phyloP scores from a whole-genome alignment of 306 rosid species.

The Rubus idaeus region DNA sequence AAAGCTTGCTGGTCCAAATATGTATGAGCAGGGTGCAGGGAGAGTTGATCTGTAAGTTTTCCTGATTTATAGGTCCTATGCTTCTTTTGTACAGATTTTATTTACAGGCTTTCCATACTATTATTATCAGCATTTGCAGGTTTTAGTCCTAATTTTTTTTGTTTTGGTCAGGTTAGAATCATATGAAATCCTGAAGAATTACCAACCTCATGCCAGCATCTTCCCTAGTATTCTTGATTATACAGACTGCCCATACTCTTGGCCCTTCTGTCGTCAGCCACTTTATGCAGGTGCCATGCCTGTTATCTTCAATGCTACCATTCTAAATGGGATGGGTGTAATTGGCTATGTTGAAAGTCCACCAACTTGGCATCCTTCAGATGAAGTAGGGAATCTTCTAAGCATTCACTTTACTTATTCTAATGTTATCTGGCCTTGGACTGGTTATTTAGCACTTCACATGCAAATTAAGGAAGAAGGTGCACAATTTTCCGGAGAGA shows the following conservation, averaged over 20 bases:
- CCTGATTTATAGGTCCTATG: slow-evolving; percentile 14
- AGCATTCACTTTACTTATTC: slow-evolving; percentile 92
- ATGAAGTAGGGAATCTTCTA: slow-evolving; percentile 87
- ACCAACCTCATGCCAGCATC: slow-evolving; percentile 87
- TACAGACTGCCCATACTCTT: slow-evolving; percentile 86
- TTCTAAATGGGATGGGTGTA: slow-evolving; percentile 97
- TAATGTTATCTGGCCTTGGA: slow-evolving; percentile 94
- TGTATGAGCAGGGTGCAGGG: slow-evolving; percentile 99
- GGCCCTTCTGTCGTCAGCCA: slow-evolving; percentile 99
- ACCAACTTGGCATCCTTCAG: slow-evolving; percentile 88
- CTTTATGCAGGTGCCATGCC: slow-evolving; percentile 99
- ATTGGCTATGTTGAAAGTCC: slow-evolving; percentile 77
- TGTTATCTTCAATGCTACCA: slow-evolving; percentile 89
- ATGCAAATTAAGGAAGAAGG: slow-evolving; percentile 98
- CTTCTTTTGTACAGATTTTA: background rate
- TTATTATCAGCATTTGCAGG: background rate
- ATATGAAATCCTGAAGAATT: slow-evolving; percentile 81
- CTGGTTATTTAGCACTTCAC: slow-evolving; percentile 92
- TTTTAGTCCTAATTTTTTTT: slow-evolving; percentile 22
- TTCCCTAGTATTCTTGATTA: slow-evolving; percentile 88
- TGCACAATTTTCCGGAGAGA: slow-evolving; percentile 74
- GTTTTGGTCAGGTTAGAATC: slow-evolving; percentile 80
- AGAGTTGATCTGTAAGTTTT: slow-evolving; percentile 88
- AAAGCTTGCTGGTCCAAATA: slow-evolving; percentile 80
- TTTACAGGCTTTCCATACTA: background rate